These are phyloP conservation scores for Prunus kanzakura DNA, from an alignment of 306 rosid species.

Conservation along the genomic window DNA sequence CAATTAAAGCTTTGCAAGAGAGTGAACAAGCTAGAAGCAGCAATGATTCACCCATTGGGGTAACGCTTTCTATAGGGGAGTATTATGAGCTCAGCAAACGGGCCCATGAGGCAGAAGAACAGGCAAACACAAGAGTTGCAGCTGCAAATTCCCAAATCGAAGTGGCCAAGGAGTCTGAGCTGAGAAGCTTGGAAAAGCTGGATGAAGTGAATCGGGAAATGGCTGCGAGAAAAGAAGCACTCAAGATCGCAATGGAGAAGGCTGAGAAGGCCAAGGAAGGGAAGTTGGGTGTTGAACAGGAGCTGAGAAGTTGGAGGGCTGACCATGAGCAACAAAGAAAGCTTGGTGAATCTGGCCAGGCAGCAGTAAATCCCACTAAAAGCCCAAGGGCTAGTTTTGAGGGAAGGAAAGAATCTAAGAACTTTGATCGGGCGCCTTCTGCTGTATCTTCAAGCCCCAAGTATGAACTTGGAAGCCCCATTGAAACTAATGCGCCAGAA, in stretches of 20 bases:
- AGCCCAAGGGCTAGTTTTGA: conserved; percentile 76
- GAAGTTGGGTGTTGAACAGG: conserved; percentile 91
- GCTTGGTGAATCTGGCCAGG: conserved; percentile 57
- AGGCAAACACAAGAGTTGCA: conserved; percentile 71
- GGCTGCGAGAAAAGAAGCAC: conserved; percentile 68
- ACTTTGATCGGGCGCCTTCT: conserved; percentile 28
- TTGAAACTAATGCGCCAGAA: conserved; percentile 52
- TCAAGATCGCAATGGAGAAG: conserved; percentile 73
- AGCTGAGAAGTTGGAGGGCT: conserved; percentile 93
- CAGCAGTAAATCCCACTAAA: conserved; percentile 39
- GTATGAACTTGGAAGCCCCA: conserved; percentile 20
- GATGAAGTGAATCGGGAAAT: conserved; percentile 77
- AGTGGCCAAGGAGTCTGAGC: conserved; percentile 76
- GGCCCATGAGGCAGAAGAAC: conserved; percentile 94
- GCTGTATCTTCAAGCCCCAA: conserved; percentile 53
- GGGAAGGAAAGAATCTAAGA: conserved; percentile 46
- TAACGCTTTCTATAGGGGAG: conserved; percentile 82
- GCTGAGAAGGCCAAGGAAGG: conserved; percentile 99
- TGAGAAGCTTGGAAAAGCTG: conserved; percentile 67
- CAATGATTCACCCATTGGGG: conserved; percentile 57
- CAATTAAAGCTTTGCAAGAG: conserved; percentile 93
- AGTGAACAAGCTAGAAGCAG: conserved; percentile 66
- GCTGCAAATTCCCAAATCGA: conserved; percentile 74
- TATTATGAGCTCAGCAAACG: conserved; percentile 92
- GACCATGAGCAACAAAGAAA: conserved; percentile 81